Evolutionary conservation across 495 filamentous ascomycete genomes (phyloP), one percentile per base, ranked within the genome.

Genomic region (Pseudomonodictys pantanalensis): DNA sequence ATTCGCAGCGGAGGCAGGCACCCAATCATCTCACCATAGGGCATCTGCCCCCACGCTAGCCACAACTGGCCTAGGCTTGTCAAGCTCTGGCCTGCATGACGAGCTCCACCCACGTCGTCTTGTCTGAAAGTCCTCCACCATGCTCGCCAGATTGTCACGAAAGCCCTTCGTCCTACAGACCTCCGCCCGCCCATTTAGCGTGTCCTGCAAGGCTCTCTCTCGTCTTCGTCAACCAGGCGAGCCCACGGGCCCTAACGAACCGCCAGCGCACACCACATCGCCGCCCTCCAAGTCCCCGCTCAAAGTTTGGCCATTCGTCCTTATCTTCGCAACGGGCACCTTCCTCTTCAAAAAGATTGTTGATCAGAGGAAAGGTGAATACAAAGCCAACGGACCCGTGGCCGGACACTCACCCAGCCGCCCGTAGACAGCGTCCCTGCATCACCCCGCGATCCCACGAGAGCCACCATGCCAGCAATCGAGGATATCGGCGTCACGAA

Each of bases 221-320:
- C 55, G 45, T 44, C 60, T 58, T 23, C 62, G 46, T 29, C 57
- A 60, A 22, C 63, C 56, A 30, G 59, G 59, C 45, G 59, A 62
- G 35, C 63, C 52, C 1, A 53, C 45, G 23, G 57, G 57, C 41
- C 63, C 63, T 26, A 51, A 61, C 57, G 35, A 59, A 41, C 60
- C 65, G 22, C 54, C 48, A 41, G 22, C 48, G 29, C 56, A 63
- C 50, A 43, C 55, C 5, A 30, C 54, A 2, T 42, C 49, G n/a
- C 35, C 61, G 22, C 44, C 38, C 2, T 60, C 61, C 12, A 63
- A 64, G 44, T 63, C 60, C 26, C 75, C 81, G 23, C 81, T 88
- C 66, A 85, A 81, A 70, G 68, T 88, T 71, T 78, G 84, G 74
- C 86, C 86, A 3, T 82, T 90, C 66, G 50, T 88, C 52, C 68